These are phyloP conservation scores for Claviceps sp. DNA, from an alignment of 2,329 filamentous ascomycete genomes.

Conservation along the genomic window DNA sequence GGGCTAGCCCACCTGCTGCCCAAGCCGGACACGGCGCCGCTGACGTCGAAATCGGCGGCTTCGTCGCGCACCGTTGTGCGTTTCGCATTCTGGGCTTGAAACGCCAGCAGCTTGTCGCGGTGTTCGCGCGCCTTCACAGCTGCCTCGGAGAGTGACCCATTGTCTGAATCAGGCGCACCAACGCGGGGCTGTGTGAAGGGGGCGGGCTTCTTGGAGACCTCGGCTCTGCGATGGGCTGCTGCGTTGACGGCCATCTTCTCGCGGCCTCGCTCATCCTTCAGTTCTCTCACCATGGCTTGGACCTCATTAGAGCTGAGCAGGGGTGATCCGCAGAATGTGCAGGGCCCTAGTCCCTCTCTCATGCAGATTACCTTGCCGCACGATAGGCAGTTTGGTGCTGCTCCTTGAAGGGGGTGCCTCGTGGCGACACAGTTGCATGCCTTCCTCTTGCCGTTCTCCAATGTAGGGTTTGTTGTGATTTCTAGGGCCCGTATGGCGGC, in stretches of 20 bases:
- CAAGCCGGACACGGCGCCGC: conserved; percentile 28
- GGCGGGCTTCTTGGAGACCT: conserved; percentile 46
- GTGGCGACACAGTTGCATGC: conserved; percentile 82
- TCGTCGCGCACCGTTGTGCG: conserved; percentile 80
- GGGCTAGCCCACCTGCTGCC: conserved; percentile 68
- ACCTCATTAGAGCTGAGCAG: conserved; percentile 62
- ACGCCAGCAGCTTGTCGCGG: conserved; percentile 65
- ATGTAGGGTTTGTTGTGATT: conserved; percentile 74
- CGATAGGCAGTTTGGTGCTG: conserved; percentile 80
- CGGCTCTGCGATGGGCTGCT: conserved; percentile 50
- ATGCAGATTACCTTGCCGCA: conserved; percentile 95
- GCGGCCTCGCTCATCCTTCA: conserved; percentile 73
- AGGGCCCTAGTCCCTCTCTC: conserved; percentile 85
- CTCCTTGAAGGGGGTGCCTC: conserved; percentile 75
- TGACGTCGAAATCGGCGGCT: conserved; percentile 50
- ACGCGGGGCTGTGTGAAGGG: conserved; percentile 42
- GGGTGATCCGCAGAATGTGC: conserved; percentile 73
- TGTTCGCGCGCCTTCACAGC: conserved; percentile 62
- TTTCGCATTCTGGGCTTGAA: conserved; percentile 74
- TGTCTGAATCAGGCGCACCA: conserved; percentile 16
- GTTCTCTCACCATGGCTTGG: conserved; percentile 70
- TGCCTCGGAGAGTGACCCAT: conserved; percentile 36
- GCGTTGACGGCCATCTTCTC: conserved; percentile 79
- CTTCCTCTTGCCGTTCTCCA: conserved; percentile 41
- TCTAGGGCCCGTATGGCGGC: conserved; percentile 82